Evolutionary conservation across 108 stramenopile genomes (phyloP).

Genomic region (Discostella stelligeroides): DNA sequence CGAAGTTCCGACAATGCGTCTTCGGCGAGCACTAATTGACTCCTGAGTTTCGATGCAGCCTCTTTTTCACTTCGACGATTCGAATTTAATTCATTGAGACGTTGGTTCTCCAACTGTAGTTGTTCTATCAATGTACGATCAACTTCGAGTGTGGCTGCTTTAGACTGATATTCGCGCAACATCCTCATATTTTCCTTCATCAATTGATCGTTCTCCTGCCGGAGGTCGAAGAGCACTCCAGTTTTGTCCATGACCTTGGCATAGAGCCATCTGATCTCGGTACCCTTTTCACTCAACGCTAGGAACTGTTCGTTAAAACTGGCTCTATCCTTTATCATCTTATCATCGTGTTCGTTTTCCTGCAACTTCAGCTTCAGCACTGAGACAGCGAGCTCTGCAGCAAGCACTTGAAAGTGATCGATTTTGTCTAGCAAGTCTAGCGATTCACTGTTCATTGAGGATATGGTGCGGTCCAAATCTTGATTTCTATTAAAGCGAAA

Average conservation of each 20-base stretch:
- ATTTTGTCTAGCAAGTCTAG: not conserved
- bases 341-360: not conserved
- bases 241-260: not conserved
- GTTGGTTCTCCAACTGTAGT: conserved; percentile 13
- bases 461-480: not conserved
- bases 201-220: not conserved
- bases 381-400: conserved; percentile 2
- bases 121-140: not conserved
- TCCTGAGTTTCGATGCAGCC: conserved; percentile 3
- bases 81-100: not conserved
- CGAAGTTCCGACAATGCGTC: conserved; percentile 14
- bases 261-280: not conserved
- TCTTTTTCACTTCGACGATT: conserved; percentile 13
- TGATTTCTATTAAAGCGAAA: conserved; percentile 7
- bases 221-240: not conserved
- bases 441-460: not conserved
- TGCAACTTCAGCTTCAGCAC: conserved; percentile 13
- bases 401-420: not conserved
- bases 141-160: not conserved
- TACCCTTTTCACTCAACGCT: too few relatives aligned
- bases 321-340: not conserved
- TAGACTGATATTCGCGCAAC: not conserved
- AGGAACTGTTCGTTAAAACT: too few relatives aligned
- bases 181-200: not conserved
- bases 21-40: conserved; percentile 2